phyloP scores from a whole-genome alignment of 2,329 filamentous ascomycete species.

The Ascochyta viciae-villosae region DNA sequence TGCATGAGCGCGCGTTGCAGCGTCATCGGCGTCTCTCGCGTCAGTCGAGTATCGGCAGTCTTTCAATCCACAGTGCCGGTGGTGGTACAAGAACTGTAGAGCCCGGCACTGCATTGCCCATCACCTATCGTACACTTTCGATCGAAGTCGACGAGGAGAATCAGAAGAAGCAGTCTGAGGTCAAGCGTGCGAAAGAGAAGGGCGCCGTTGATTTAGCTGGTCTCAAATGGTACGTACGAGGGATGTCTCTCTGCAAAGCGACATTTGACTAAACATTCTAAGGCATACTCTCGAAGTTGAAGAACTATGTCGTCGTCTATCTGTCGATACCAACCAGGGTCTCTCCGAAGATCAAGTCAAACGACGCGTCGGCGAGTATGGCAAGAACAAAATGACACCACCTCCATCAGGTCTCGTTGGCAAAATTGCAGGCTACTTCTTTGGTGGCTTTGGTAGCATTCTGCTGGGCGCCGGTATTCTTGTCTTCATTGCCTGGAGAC shows the following conservation, averaged over 20 bases:
- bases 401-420: constrained; percentile 67
- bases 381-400: constrained; percentile 70
- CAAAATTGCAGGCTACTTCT: constrained; percentile 73
- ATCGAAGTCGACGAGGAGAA: constrained; percentile 52
- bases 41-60: constrained; percentile 47
- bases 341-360: constrained; percentile 66
- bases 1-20: constrained; percentile 28
- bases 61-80: constrained; percentile 44
- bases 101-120: constrained; percentile 52
- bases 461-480: constrained; percentile 72
- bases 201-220: constrained; percentile 53
- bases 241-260: not conserved
- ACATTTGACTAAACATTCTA: not conserved
- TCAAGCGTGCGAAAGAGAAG: constrained; percentile 45
- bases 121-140: constrained; percentile 54
- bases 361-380: constrained; percentile 65
- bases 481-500: constrained; percentile 79
- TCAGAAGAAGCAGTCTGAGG: constrained; percentile 35
- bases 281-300: constrained; percentile 65
- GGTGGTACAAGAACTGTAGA: constrained; percentile 49
- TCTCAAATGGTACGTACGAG: constrained; percentile 61
- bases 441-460: constrained; percentile 77
- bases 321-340: constrained; percentile 63
- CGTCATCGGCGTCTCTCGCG: constrained; percentile 25
- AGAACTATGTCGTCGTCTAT: constrained; percentile 67